These are phyloP conservation scores for Orbilia javanica DNA, from an alignment of 2,329 filamentous ascomycete species.

Conservation along the genomic window DNA sequence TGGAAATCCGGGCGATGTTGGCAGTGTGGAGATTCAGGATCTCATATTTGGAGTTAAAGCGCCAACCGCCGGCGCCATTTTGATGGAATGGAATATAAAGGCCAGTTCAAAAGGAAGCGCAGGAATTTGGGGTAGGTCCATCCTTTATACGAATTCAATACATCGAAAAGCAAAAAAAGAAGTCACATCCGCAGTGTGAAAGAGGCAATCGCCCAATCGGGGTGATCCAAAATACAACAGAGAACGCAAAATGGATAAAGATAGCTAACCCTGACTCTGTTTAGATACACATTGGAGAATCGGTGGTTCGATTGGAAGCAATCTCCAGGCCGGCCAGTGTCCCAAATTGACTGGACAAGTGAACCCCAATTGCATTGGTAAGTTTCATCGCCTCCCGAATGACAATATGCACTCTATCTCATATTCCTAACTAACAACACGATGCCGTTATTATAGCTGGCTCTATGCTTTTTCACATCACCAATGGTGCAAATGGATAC, in stretches of 20 bases:
- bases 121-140: conserved; percentile 74
- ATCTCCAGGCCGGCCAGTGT: conserved; percentile 65
- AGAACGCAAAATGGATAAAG: not conserved
- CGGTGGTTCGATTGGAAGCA: conserved; percentile 64
- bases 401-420: not conserved
- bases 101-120: conserved; percentile 65
- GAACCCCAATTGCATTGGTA: conserved; percentile 63
- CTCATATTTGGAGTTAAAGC: conserved; percentile 78
- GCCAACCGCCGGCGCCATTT: conserved; percentile 74
- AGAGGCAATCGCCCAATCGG: conserved; percentile 6
- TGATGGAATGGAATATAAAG: conserved; percentile 80
- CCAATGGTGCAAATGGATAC: conserved; percentile 64
- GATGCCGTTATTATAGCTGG: conserved; percentile 60
- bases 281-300: conserved; percentile 63
- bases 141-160: not conserved
- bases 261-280: not conserved
- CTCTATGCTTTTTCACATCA: conserved; percentile 66
- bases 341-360: conserved; percentile 67
- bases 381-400: not conserved
- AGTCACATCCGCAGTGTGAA: not conserved
- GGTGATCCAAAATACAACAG: not conserved
- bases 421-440: conserved; percentile 6
- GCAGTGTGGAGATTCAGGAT: conserved; percentile 78
- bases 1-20: conserved; percentile 73
- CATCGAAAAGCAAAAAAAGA: no score